Evolutionary conservation across 495 filamentous ascomycete genomes (phyloP).

Genomic region (Xylaria venustula): DNA sequence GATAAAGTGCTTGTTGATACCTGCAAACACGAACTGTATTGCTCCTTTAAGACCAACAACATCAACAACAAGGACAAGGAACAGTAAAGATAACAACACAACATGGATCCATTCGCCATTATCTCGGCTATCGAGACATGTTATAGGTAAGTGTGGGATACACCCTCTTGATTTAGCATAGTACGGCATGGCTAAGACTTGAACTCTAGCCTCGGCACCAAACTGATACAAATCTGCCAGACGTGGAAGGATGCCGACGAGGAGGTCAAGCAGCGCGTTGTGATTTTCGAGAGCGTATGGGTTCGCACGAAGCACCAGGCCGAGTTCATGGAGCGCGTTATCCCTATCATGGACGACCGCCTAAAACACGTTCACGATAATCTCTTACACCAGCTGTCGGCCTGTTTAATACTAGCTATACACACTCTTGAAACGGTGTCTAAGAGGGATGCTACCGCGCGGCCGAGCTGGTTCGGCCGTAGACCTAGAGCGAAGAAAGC

Average conservation of each 20-base stretch:
- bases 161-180: background rate
- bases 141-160: background rate
- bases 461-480: background rate
- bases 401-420: background rate
- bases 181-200: background rate
- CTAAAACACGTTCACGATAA: background rate
- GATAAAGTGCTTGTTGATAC: too few relatives aligned
- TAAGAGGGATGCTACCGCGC: background rate
- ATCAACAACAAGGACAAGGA: too few relatives aligned
- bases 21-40: background rate
- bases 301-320: background rate
- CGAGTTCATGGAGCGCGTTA: background rate
- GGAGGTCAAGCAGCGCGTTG: background rate
- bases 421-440: background rate
- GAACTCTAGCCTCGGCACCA: background rate
- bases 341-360: background rate
- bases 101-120: constrained; percentile 1
- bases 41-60: background rate
- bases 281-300: background rate
- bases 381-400: background rate
- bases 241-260: background rate
- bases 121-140: background rate
- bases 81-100: background rate
- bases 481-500: background rate
- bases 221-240: background rate